These are phyloP conservation scores for Talaromyces sp. DNA, from an alignment of 2,329 filamentous ascomycete genomes.

Conservation along the genomic window DNA sequence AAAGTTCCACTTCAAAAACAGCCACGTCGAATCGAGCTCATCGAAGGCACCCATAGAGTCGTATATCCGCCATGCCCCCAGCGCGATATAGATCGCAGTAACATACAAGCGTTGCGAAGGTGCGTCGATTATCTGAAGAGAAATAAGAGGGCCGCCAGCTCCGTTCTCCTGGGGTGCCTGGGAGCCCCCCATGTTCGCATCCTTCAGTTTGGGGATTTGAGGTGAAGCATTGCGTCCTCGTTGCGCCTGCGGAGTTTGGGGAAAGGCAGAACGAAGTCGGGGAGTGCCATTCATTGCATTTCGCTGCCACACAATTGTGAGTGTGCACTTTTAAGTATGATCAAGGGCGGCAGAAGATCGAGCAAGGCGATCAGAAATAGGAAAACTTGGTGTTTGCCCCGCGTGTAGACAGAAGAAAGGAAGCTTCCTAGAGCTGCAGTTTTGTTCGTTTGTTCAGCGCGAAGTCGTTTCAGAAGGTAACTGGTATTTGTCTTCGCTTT, in stretches of 20 bases:
- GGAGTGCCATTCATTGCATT: slow-evolving; percentile 80
- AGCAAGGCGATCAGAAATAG: neutral
- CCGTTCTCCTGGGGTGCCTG: slow-evolving; percentile 18
- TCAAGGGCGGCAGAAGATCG: neutral
- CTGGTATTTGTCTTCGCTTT: neutral
- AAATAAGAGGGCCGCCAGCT: slow-evolving; percentile 62
- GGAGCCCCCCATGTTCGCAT: slow-evolving; percentile 17
- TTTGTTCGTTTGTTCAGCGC: neutral
- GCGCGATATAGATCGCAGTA: slow-evolving; percentile 66
- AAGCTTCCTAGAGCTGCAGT: neutral
- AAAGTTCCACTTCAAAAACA: slow-evolving; percentile 89
- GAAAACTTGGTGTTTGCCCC: neutral
- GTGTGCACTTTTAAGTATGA: neutral
- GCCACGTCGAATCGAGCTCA: slow-evolving; percentile 78
- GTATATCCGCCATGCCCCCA: slow-evolving; percentile 80
- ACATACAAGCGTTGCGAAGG: slow-evolving; percentile 88
- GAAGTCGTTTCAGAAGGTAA: neutral
- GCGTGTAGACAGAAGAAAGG: neutral
- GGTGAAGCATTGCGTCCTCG: slow-evolving; percentile 22
- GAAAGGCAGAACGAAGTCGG: slow-evolving; percentile 76
- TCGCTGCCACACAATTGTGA: slow-evolving; percentile 25
- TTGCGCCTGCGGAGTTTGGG: slow-evolving; percentile 61
- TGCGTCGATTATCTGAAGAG: slow-evolving; percentile 75
- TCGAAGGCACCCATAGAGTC: slow-evolving; percentile 78
- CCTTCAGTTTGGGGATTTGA: slow-evolving; percentile 19